Conservation (phyloP, 495 filamentous ascomycete genomes). For the Lasiosphaeria miniovina region DNA sequence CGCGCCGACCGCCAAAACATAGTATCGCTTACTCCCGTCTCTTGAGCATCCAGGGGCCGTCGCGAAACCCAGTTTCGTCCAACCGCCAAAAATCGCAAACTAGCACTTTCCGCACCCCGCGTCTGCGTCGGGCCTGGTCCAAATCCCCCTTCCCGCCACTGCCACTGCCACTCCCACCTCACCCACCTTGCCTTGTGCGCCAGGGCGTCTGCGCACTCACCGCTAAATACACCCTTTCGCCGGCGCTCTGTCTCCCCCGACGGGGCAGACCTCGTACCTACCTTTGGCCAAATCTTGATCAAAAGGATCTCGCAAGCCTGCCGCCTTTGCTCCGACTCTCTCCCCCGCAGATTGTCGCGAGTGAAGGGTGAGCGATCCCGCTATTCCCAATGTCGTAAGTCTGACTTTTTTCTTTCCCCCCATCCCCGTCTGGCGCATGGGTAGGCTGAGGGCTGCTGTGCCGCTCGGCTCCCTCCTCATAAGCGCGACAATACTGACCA, state of each 20-base stretch:
- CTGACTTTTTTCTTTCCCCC: not conserved
- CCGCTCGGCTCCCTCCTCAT: constrained; percentile 14
- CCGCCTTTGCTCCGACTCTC: constrained; percentile 37
- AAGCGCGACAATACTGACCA: not conserved
- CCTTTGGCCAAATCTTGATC: not conserved
- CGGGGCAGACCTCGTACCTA: constrained; percentile 3
- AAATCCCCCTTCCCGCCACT: too few species aligned
- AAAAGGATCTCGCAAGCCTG: not conserved
- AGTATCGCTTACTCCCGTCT: not conserved
- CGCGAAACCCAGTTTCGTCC: not conserved
- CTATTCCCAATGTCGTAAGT: constrained; percentile 52
- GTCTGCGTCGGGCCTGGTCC: not conserved
- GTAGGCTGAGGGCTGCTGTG: constrained; percentile 8
- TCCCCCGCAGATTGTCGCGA: constrained; percentile 37
- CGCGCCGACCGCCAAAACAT: not conserved
- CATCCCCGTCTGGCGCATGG: too few species aligned
- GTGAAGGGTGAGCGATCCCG: constrained; percentile 36
- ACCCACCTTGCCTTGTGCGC: too few species aligned
- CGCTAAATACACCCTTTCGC: constrained; percentile 14
- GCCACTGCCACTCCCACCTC: too few species aligned
- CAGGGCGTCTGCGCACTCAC: constrained; percentile 15
- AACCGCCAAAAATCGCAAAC: not conserved
- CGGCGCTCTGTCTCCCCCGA: constrained; percentile 11
- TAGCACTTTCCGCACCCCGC: not conserved
- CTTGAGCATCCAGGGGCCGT: not conserved